phyloP scores from a whole-genome alignment of 2,329 filamentous ascomycete species.

The Penicillium sclerotiorum region DNA sequence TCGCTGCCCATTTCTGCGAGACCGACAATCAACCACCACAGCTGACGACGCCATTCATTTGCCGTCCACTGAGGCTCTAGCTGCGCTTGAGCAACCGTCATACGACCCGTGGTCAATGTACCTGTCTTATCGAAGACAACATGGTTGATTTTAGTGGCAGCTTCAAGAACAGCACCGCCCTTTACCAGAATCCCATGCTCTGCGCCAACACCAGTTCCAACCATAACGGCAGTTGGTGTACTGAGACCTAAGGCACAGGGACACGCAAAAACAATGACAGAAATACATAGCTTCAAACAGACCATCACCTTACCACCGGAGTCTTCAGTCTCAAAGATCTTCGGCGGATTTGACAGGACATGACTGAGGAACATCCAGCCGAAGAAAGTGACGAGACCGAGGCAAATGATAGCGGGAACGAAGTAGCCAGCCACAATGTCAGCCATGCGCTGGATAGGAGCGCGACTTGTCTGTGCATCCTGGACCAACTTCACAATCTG shows the following conservation, averaged over 20 bases:
- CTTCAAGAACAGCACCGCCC: slow-evolving; percentile 88
- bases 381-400: slow-evolving; percentile 83
- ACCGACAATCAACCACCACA: slow-evolving; percentile 96
- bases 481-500: slow-evolving; percentile 99
- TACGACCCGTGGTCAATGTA: slow-evolving; percentile 90
- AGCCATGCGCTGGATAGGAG: slow-evolving; percentile 90
- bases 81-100: slow-evolving; percentile 79
- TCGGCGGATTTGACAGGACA: slow-evolving; percentile 77
- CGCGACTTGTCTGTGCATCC: slow-evolving; percentile 90
- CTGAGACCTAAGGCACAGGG: slow-evolving; percentile 95
- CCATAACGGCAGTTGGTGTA: slow-evolving; percentile 97
- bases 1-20: slow-evolving; percentile 96
- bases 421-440: slow-evolving; percentile 93
- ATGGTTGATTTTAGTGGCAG: slow-evolving; percentile 84
- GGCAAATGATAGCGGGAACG: slow-evolving; percentile 81
- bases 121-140: slow-evolving; percentile 96
- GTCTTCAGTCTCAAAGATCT: slow-evolving; percentile 77
- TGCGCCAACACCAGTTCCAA: slow-evolving; percentile 94
- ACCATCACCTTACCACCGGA: slow-evolving; percentile 95
- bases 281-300: slow-evolving; percentile 95
- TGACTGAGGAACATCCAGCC: slow-evolving; percentile 96
- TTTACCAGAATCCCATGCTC: slow-evolving; percentile 98
- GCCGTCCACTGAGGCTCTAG: slow-evolving; percentile 70
- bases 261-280: slow-evolving; percentile 96
- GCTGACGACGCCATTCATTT: slow-evolving; percentile 66